These are phyloP conservation scores for Cocos nucifera DNA, from an alignment of 176 grass and related monocot species.

Conservation along the genomic window DNA sequence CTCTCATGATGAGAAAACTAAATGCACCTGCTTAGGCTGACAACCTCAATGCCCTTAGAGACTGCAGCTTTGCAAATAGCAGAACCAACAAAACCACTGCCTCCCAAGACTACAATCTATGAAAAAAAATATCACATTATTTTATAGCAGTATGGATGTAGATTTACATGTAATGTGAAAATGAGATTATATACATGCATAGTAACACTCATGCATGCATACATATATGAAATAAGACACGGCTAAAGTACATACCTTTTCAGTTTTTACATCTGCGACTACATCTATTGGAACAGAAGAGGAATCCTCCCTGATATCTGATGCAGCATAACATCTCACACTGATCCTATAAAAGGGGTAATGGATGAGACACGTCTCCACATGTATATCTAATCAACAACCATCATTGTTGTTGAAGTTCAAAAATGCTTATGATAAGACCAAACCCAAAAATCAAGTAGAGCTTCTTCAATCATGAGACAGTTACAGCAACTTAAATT, in stretches of 20 bases:
- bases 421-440: no score
- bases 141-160: no score
- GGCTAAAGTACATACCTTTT: slow-evolving; percentile 54
- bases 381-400: no score
- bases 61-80: slow-evolving; percentile 88
- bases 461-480: no score
- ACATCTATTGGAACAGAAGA: slow-evolving; percentile 78
- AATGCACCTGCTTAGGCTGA: slow-evolving; percentile 83
- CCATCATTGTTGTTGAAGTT: no score
- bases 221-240: no score
- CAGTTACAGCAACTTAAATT: no score
- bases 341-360: slow-evolving; percentile 24
- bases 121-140: not conserved
- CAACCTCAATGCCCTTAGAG: slow-evolving; percentile 85
- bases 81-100: slow-evolving; percentile 88
- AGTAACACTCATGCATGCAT: no score
- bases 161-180: no score
- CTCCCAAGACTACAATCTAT: slow-evolving; percentile 94
- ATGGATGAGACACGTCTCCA: no score
- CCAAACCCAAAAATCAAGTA: no score
- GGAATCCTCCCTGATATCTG: slow-evolving; percentile 41
- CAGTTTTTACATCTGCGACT: slow-evolving; percentile 73
- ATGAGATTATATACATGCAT: no score
- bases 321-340: slow-evolving; percentile 45
- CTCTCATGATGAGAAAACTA: not conserved